These are phyloP conservation scores for Aspergillus ochraceus DNA, from an alignment of 2,329 filamentous ascomycete species.

Conservation along the genomic window DNA sequence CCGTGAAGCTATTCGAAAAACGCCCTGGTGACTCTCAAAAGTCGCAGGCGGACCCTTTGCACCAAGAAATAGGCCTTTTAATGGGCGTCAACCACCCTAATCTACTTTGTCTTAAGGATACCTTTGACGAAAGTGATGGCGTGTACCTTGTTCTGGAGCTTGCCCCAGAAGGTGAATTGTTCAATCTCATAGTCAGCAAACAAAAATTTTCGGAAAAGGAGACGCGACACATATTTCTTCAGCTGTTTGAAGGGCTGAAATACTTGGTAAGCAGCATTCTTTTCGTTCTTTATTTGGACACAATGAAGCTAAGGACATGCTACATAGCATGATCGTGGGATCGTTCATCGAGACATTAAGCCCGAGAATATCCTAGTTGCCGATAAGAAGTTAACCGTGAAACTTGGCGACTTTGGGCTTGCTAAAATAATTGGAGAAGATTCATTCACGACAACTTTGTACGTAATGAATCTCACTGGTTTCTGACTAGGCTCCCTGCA, in stretches of 20 bases:
- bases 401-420: constrained; percentile 93
- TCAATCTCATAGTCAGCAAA: constrained; percentile 91
- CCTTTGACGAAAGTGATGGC: constrained; percentile 85
- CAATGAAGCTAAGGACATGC: not conserved
- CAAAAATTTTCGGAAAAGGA: constrained; percentile 83
- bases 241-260: constrained; percentile 91
- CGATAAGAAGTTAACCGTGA: constrained; percentile 81
- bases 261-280: constrained; percentile 68
- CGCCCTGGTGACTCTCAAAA: constrained; percentile 77
- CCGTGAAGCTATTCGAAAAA: constrained; percentile 94
- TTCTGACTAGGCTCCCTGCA: not conserved
- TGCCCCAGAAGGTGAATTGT: constrained; percentile 88
- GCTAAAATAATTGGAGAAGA: constrained; percentile 99
- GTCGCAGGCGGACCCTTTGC: constrained; percentile 79
- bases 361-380: constrained; percentile 92
- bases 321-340: constrained; percentile 85
- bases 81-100: constrained; percentile 98
- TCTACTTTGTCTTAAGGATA: constrained; percentile 89
- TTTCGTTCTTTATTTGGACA: not conserved
- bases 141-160: constrained; percentile 91
- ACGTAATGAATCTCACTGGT: constrained; percentile 27
- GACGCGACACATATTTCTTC: constrained; percentile 80
- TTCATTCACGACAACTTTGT: constrained; percentile 93
- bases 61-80: constrained; percentile 93
- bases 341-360: constrained; percentile 97